These are phyloP conservation scores for Schoenoplectus triqueter DNA, from an alignment of 202 grass and related monocot species.

Conservation along the genomic window DNA sequence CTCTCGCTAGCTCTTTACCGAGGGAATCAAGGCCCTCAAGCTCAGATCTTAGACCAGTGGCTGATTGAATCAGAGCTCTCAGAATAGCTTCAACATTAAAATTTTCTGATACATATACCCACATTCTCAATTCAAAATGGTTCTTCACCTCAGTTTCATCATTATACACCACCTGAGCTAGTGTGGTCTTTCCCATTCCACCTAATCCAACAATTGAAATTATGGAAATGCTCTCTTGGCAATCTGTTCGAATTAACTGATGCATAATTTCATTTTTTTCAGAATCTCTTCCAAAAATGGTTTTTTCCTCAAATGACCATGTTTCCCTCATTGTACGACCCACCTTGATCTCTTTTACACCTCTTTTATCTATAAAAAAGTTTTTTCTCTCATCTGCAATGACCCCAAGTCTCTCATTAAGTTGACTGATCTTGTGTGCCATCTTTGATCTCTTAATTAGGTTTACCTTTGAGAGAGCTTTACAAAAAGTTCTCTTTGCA, in stretches of 20 bases:
- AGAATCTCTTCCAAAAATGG: conserved; percentile 39
- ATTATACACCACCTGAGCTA: too few species aligned
- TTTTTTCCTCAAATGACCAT: conserved; percentile 34
- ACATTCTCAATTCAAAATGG: too few species aligned
- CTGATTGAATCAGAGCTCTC: conserved; percentile 41
- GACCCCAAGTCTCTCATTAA: background rate
- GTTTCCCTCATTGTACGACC: background rate
- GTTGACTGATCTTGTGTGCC: background rate
- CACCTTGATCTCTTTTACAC: background rate
- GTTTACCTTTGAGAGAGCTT: background rate
- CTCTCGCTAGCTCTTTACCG: conserved; percentile 43
- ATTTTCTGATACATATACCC: too few species aligned
- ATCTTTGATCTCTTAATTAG: background rate
- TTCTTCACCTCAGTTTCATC: too few species aligned
- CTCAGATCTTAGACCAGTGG: background rate
- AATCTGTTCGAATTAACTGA: conserved; percentile 33
- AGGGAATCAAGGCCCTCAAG: conserved; percentile 32
- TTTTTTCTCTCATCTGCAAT: background rate
- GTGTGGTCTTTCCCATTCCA: too few species aligned
- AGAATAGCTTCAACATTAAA: conserved; percentile 46
- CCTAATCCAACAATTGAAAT: conserved; percentile 49
- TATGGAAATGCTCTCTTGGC: conserved; percentile 40
- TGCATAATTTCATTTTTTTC: conserved; percentile 40
- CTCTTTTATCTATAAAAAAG: background rate
- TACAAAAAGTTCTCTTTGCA: background rate